Evolutionary conservation across 2,329 filamentous ascomycete genomes (phyloP).

Genomic region (Diaporthe amygdali): DNA sequence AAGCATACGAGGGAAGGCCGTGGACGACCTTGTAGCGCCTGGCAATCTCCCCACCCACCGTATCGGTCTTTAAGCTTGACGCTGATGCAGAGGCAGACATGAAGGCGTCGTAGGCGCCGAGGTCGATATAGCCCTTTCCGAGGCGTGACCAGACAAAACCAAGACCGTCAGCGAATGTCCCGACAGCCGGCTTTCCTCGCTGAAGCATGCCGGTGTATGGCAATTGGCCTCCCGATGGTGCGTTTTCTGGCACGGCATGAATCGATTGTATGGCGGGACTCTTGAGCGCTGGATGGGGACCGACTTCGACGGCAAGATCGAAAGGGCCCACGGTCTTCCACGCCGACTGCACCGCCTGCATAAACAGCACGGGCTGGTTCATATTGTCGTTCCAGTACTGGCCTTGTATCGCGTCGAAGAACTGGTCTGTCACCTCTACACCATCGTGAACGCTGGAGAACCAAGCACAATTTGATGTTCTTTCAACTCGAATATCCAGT

Average conservation of each 20-base stretch:
- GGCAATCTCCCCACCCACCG: too few relatives aligned
- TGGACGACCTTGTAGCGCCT: conserved; percentile 7
- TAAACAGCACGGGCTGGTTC: conserved; percentile 31
- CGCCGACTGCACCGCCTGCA: conserved; percentile 19
- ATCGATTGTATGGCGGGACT: conserved; percentile 41
- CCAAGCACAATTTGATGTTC: neutral
- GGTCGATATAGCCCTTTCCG: conserved; percentile 5
- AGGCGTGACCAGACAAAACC: conserved; percentile 25
- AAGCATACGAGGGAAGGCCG: conserved; percentile 18
- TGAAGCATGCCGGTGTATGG: conserved; percentile 32
- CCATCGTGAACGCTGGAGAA: conserved; percentile 24
- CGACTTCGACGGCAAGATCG: conserved; percentile 33
- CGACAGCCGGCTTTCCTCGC: conserved; percentile 28
- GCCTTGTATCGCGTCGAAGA: too few relatives aligned
- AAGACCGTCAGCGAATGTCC: conserved; percentile 24
- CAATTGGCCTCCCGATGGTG: conserved; percentile 19
- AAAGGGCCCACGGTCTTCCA: conserved; percentile 34
- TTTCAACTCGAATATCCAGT: neutral
- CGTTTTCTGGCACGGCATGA: too few relatives aligned
- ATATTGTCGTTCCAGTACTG: conserved; percentile 30
- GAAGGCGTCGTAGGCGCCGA: neutral
- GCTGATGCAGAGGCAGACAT: neutral
- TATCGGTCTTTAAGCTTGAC: too few relatives aligned
- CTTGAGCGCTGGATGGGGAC: conserved; percentile 44
- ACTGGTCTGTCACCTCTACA: conserved; percentile 33